Conservation (phyloP, 2,329 filamentous ascomycete species). For the Cytospora leucostoma region DNA sequence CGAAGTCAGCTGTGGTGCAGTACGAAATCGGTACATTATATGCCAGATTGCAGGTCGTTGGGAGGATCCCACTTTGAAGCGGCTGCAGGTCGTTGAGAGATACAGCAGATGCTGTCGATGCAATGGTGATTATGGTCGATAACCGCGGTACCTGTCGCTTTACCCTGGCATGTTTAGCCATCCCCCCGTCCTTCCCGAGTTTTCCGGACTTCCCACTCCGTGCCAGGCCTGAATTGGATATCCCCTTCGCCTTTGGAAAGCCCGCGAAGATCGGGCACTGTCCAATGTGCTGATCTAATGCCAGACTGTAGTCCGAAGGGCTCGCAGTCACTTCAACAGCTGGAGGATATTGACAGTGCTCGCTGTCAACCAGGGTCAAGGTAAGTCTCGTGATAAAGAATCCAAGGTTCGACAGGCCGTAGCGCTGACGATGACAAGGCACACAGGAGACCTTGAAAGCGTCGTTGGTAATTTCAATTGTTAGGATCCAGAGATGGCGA, state of each 20-base stretch:
- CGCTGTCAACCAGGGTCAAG: conserved; percentile 5
- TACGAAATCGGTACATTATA: conserved; percentile 45
- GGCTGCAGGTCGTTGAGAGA: conserved; percentile 45
- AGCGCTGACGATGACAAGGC: too few relatives aligned
- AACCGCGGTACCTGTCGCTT: conserved; percentile 21
- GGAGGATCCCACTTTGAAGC: conserved; percentile 41
- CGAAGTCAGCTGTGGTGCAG: conserved; percentile 43
- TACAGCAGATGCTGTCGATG: conserved; percentile 35
- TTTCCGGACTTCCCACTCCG: conserved; percentile 1
- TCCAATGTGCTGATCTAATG: not conserved
- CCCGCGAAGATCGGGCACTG: conserved; percentile 5
- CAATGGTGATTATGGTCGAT: conserved; percentile 28
- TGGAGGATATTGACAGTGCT: not conserved
- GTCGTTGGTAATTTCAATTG: too few relatives aligned
- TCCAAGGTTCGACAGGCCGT: not conserved
- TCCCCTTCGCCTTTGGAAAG: conserved; percentile 12
- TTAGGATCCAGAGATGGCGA: not conserved
- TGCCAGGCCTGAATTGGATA: conserved; percentile 3
- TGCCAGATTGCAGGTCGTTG: conserved; percentile 42
- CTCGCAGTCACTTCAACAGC: not conserved
- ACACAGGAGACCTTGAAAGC: too few relatives aligned
- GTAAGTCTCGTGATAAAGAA: not conserved
- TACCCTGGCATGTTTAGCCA: conserved; percentile 15
- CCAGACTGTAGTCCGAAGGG: not conserved
- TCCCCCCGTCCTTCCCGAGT: conserved; percentile 6